These are phyloP conservation scores for Wickerhamiella parazyma DNA, from an alignment of 805 yeast genomes.

Conservation along the genomic window DNA sequence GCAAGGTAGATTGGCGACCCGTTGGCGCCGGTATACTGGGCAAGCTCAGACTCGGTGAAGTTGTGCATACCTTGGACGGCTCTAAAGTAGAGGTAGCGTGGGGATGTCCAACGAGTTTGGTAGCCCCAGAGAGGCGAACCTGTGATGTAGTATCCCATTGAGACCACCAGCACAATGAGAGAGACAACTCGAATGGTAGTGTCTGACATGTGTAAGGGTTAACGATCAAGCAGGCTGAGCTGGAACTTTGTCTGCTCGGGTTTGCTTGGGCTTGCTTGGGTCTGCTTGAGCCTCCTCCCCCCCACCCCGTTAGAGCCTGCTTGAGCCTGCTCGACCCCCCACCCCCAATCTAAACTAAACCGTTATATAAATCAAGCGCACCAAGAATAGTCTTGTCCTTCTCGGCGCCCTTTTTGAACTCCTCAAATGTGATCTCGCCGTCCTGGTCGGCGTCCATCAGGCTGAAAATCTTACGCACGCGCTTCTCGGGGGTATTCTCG, in stretches of 20 bases:
- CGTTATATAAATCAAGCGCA: slow-evolving; percentile 70
- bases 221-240: too few species aligned
- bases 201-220: not conserved
- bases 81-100: slow-evolving; percentile 29
- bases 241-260: too few species aligned
- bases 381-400: slow-evolving; percentile 62
- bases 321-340: too few species aligned
- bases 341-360: slow-evolving; percentile 48
- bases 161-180: not conserved
- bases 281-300: too few species aligned
- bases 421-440: slow-evolving; percentile 62
- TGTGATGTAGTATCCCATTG: slow-evolving; percentile 30
- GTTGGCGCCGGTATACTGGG: slow-evolving; percentile 39
- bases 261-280: too few species aligned
- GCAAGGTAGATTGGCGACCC: slow-evolving; percentile 43
- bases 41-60: slow-evolving; percentile 35
- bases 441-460: slow-evolving; percentile 58
- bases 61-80: slow-evolving; percentile 19
- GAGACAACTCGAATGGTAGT: slow-evolving; percentile 1
- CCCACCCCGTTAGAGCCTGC: too few species aligned
- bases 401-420: slow-evolving; percentile 69
- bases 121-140: slow-evolving; percentile 49
- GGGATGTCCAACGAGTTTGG: slow-evolving; percentile 36
- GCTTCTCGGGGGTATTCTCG: slow-evolving; percentile 79
- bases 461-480: slow-evolving; percentile 70